Evolutionary conservation across 1,139 yeast genomes (phyloP), one percentile per base, ranked within the genome.

Genomic region (Geotrichum aggregatum): DNA sequence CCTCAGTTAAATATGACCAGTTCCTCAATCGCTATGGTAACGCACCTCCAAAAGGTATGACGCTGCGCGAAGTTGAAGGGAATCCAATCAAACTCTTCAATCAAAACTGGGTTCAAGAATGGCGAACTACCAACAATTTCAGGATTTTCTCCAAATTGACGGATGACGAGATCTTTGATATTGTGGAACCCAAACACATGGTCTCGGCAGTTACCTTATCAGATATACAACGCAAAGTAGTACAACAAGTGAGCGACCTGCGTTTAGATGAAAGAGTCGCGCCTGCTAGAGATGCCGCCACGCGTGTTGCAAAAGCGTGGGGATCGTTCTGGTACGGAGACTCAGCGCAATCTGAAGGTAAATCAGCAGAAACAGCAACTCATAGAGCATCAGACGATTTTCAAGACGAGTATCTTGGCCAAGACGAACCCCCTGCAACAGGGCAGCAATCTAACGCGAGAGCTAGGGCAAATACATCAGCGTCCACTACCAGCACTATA

Each of bases 181-280:
- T 92, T 57, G 82, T 88, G 53, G 87, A 83, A 56, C 96, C 97
- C 0, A 76, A 76, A 54, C 97, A 91, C 66, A 66, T 81, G 50
- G 79, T 36, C 2, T n/a, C 42, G 3, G 19, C 52, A 2, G 92
- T 73, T 96, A 92, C 66, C 98, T 92, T 64, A 78, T 84, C 50
- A 71, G 96, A 54, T 98, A 98, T 0, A 98, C 98, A 0, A 98
- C 92, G 65, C 82, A 97, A 0, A 75, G 77, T 55, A 97, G 89
- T 67, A 65, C 81, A 49, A 79, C 44, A n/a, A 34, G 41, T 35
- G 18, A 49, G 18, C 13, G 42, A 35, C 26, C 35, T 13, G 31
- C 49, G 13, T 30, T 18, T 36, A 39, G 48, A 41, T 34, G 52
- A 49, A 19, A 6, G 31, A 24, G 48, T 36, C 28, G 47, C 31